Evolutionary conservation across 2,329 filamentous ascomycete species (phyloP).

Genomic region (Ophiostoma himal-ulmi): DNA sequence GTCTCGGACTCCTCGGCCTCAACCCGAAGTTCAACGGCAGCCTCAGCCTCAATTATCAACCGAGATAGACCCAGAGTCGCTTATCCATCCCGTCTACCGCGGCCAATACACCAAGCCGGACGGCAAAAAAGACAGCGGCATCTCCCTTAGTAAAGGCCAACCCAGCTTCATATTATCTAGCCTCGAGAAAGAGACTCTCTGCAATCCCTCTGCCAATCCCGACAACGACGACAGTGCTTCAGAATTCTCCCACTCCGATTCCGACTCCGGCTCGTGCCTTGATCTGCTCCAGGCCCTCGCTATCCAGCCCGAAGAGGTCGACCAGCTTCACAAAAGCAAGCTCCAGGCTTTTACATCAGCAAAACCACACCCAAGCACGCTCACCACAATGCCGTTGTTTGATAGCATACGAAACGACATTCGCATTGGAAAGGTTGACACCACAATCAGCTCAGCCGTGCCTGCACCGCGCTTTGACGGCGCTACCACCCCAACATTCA

Average conservation of each 20-base stretch:
- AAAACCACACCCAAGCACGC: background rate
- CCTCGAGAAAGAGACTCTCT: background rate
- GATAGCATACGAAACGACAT: background rate
- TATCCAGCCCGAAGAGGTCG: slow-evolving; percentile 26
- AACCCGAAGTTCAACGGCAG: background rate
- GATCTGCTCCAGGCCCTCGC: slow-evolving; percentile 32
- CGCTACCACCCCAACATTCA: slow-evolving; percentile 22
- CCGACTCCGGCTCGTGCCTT: slow-evolving; percentile 26
- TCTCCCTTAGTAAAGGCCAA: slow-evolving; percentile 16
- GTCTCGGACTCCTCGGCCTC: background rate
- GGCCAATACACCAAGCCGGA: slow-evolving; percentile 9
- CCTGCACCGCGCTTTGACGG: background rate
- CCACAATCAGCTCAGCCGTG: background rate
- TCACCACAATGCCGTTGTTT: background rate
- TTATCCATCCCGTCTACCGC: slow-evolving; percentile 12
- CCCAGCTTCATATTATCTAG: background rate
- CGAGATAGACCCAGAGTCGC: slow-evolving; percentile 2
- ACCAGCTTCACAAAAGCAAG: slow-evolving; percentile 11
- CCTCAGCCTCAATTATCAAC: background rate
- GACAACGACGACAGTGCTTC: background rate
- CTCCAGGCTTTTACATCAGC: background rate
- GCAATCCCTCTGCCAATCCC: background rate
- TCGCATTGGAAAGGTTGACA: background rate
- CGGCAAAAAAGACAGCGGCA: slow-evolving; percentile 24
- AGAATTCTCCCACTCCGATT: slow-evolving; percentile 21